Evolutionary conservation across 2,329 filamentous ascomycete genomes (phyloP).

Genomic region (Cylindrodendrum hubeiense): DNA sequence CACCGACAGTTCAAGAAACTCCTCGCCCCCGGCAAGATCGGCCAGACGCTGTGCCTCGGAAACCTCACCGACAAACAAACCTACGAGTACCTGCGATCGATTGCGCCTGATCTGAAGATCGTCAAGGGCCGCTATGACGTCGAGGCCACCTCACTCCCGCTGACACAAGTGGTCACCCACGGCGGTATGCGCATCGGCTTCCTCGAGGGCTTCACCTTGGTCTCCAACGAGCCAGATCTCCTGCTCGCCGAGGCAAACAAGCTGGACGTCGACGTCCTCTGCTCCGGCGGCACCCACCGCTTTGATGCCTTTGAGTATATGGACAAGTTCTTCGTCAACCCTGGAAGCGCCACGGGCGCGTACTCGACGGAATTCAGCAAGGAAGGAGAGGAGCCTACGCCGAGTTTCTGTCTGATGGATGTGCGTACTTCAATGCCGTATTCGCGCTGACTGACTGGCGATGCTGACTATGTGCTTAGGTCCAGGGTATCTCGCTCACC

Average conservation of each 20-base stretch:
- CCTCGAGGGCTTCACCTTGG: conserved; percentile 76
- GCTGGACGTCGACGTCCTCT: conserved; percentile 76
- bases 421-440: conserved; percentile 67
- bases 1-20: conserved; percentile 82
- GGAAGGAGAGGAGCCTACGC: conserved; percentile 79
- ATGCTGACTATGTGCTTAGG: conserved; percentile 63
- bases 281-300: conserved; percentile 76
- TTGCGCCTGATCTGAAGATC: conserved; percentile 79
- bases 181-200: conserved; percentile 75
- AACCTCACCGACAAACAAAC: conserved; percentile 85
- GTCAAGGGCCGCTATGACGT: conserved; percentile 77
- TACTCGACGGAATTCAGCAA: conserved; percentile 69
- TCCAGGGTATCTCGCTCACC: conserved; percentile 95
- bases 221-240: conserved; percentile 75
- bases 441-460: background rate
- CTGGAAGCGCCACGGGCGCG: conserved; percentile 75
- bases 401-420: conserved; percentile 98
- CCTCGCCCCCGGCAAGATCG: conserved; percentile 85
- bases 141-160: conserved; percentile 73
- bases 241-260: conserved; percentile 76
- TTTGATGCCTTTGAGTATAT: conserved; percentile 81
- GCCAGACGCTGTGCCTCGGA: conserved; percentile 83
- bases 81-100: conserved; percentile 83
- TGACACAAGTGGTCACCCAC: conserved; percentile 76
- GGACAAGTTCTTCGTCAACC: conserved; percentile 81